Base-by-base conservation (phyloP, 208 protist species). In the Trypanosoma platydactyli region DNA sequence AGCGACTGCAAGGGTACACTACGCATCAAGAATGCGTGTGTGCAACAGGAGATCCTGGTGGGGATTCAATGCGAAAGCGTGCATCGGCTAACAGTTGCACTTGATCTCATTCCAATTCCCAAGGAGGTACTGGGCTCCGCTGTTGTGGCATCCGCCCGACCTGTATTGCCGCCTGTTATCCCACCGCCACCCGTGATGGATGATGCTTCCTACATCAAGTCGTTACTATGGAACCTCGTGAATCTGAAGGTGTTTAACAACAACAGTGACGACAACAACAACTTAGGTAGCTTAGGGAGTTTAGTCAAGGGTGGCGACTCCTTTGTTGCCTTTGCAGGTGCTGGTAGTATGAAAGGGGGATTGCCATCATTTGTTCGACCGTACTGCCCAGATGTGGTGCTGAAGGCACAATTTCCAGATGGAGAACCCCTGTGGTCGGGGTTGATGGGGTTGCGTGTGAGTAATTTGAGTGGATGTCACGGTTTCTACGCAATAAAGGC, bases 381-480 rank as follows among this genome's bases (percentile, higher is more conserved):
- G 1, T 83, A 88, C 71, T 90, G 83, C 66, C 53, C 71, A 44
- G 60, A 75, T 38, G 58, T 80, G 27, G 16, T 51, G 38, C 48
- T 94, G 20, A 71, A 75, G 20, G 66, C 79, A 45, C 45, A 55
- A 55, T 74, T 92, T 38, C 75, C 81, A 1, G 79, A 88, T 42
- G 62, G 80, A n/a, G 68, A 81, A n/a, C 86, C 86, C 0, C 60
- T 89, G 27, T 81, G 73, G 61, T 68, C 61, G 5, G 73, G 75
- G 30, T 57, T 69, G 41, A 49, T 89, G 30, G 69, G 53, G 5
- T 40, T 92, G 3, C 53, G 72, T 22, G 2, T 92, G 27, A 49
- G 53, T 22, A 94, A 91, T 74, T 72, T 78, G 63, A 90, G 79
- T 0, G 85, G 88, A 41, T 91, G 88, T 49, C 63, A 78, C 29